Conservation (phyloP, 2,329 filamentous ascomycete genomes). For the Lecanicillium sp. region DNA sequence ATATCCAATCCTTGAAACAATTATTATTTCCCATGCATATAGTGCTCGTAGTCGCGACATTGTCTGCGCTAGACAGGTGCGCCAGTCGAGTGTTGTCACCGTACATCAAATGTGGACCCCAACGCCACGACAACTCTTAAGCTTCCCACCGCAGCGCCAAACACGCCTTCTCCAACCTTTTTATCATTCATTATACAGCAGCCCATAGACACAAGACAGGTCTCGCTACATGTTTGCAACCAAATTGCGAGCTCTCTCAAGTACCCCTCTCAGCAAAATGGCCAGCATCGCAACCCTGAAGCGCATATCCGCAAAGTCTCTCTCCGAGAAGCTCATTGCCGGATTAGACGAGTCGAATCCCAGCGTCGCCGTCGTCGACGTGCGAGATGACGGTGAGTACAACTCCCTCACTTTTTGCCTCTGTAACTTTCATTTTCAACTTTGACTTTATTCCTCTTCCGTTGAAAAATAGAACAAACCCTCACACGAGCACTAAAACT, state of each 20-base stretch:
- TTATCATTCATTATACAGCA: background rate
- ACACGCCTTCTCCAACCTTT: background rate
- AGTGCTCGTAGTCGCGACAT: no score
- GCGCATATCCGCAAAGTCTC: constrained; percentile 60
- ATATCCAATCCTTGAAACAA: background rate
- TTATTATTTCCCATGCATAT: background rate
- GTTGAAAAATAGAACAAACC: no score
- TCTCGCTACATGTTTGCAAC: background rate
- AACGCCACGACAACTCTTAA: no score
- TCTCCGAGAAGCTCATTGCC: constrained; percentile 57
- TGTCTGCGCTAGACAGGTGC: no score
- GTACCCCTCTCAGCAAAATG: constrained; percentile 19
- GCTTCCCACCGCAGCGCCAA: no score
- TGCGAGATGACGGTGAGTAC: constrained; percentile 67
- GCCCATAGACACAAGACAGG: no score
- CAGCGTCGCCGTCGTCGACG: constrained; percentile 72
- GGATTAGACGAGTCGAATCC: constrained; percentile 31
- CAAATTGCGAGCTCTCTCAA: constrained; percentile 8
- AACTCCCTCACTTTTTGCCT: constrained; percentile 1
- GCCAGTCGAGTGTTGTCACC: no score
- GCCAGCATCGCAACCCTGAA: constrained; percentile 55
- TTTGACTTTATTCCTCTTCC: no score
- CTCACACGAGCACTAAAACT: background rate
- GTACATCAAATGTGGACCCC: no score
- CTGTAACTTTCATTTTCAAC: background rate